These are phyloP conservation scores for Pilaira anomala DNA, from an alignment of 192 early-diverging fungal species.

Conservation along the genomic window DNA sequence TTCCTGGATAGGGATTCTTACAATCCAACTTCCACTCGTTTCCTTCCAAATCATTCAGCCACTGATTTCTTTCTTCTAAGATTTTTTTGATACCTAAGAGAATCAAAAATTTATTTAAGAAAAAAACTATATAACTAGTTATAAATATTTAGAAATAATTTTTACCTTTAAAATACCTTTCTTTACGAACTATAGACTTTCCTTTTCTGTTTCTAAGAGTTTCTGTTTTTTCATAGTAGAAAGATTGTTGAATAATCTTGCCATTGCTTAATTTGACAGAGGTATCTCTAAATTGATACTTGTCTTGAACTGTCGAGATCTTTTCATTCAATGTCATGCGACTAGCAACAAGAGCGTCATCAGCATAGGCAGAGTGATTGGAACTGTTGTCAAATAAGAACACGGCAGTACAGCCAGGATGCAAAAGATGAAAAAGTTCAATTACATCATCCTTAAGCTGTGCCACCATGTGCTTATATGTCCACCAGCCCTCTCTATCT, in stretches of 20 bases:
- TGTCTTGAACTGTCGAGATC: neutral
- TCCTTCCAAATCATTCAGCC: neutral
- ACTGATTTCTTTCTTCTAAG: neutral
- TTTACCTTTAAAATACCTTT: too few species aligned
- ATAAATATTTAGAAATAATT: neutral
- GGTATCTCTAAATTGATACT: slow-evolving; percentile 10
- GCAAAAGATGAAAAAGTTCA: slow-evolving; percentile 15
- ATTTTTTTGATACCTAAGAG: neutral
- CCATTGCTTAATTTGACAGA: neutral
- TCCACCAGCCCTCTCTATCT: neutral
- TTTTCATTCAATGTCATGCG: slow-evolving; percentile 28
- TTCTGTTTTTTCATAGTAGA: too few species aligned
- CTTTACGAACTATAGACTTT: too few species aligned
- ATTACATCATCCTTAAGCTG: slow-evolving; percentile 8
- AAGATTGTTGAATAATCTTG: neutral
- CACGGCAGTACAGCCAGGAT: slow-evolving; percentile 14
- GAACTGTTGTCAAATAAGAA: slow-evolving; percentile 34
- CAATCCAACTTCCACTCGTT: neutral
- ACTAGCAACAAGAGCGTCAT: slow-evolving; percentile 26
- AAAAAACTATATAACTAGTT: neutral
- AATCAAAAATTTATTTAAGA: neutral
- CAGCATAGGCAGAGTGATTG: slow-evolving; percentile 24
- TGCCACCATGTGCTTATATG: neutral
- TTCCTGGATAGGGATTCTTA: neutral
- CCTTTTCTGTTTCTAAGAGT: too few species aligned